Conservation (phyloP, 208 protist species). For the Crithidia expoeki region DNA sequence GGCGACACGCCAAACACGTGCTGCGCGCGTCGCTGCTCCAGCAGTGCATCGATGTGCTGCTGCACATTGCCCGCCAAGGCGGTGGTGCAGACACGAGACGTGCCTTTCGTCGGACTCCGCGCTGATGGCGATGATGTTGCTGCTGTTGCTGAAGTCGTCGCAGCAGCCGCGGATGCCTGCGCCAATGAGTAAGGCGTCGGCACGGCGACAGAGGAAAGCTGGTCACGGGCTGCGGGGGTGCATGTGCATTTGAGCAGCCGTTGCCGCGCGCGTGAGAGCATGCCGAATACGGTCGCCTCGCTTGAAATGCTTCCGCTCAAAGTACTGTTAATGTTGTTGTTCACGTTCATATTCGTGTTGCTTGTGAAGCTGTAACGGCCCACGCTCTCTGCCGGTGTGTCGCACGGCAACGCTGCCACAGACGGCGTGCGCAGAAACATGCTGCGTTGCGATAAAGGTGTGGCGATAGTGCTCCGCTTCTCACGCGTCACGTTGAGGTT, state of each 20-base stretch:
- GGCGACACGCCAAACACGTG: conserved; percentile 11
- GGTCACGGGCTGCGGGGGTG: conserved; percentile 10
- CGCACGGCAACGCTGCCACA: not conserved
- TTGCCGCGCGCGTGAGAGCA: conserved; percentile 15
- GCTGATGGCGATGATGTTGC: not conserved
- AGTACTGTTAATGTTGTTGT: not conserved
- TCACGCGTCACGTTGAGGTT: not conserved
- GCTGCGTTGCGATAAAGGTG: not conserved
- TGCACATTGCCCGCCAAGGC: not conserved
- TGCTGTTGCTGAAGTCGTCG: not conserved
- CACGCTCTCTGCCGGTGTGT: not conserved
- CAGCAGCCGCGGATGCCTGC: not conserved
- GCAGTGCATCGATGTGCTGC: conserved; percentile 14
- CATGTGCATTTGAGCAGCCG: conserved; percentile 3
- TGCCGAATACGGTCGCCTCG: not conserved
- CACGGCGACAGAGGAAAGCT: conserved; percentile 13
- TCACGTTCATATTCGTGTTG: not conserved
- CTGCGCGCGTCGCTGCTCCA: conserved; percentile 11
- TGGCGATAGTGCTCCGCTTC: not conserved
- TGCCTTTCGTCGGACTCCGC: not conserved
- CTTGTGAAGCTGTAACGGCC: not conserved
- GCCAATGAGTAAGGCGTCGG: not conserved
- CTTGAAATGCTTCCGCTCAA: not conserved
- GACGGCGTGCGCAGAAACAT: not conserved
- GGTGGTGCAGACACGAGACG: not conserved